Base-by-base conservation (phyloP, 2,329 filamentous ascomycete species). In the Scopulariopsis brevicaulis region DNA sequence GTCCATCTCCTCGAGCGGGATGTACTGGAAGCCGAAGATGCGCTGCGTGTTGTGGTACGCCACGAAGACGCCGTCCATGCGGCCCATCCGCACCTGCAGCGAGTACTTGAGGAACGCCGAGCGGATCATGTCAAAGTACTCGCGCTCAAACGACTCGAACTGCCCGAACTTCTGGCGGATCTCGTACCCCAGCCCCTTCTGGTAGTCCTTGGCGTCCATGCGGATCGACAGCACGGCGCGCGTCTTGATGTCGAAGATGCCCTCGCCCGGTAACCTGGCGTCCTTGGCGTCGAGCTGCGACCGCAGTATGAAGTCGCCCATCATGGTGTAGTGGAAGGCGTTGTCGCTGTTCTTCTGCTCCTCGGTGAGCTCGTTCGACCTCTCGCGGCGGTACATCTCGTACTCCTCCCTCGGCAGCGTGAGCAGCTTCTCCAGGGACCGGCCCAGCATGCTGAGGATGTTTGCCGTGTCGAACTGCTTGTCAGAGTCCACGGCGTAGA, bases 11-110 rank as follows among this genome's bases (percentile, higher is more conserved):
- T 82, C 69, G 15, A 97, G 73, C 60, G 85, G 85, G 60, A 99
- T 81, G 68, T 99, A 99, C 71, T 99, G 94, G 70, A 99, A 99
- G 6, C 94, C 94, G 68, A 99, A 99, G 55, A 99, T 96, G 58
- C 92, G 87, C 71, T 92, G 81, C 2, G 91, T 89, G 69, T 99
- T 99, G 75, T 99, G 94, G 69, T 85, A 99, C 2, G 94, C 94
- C 24, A 97, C 89, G 67, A 97, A 99, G 55, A 97, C 96, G 57
- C 94, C 94, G 68, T 99, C 93, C 95, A 99, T 99, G 55, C 92
- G 85, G 20, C 95, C 94, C 83, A 99, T 95, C 52, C 94, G 89
- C 32, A 93, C 95, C 72, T 99, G 94, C 34, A 99, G 77, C 11
- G 92, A 96, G 70, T 99, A 99, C 68, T 99, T 99, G 58, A 99